Evolutionary conservation across 345 rosid genomes (phyloP), one percentile per base, ranked within the genome.

Genomic region (Melaleuca quinquenervia): DNA sequence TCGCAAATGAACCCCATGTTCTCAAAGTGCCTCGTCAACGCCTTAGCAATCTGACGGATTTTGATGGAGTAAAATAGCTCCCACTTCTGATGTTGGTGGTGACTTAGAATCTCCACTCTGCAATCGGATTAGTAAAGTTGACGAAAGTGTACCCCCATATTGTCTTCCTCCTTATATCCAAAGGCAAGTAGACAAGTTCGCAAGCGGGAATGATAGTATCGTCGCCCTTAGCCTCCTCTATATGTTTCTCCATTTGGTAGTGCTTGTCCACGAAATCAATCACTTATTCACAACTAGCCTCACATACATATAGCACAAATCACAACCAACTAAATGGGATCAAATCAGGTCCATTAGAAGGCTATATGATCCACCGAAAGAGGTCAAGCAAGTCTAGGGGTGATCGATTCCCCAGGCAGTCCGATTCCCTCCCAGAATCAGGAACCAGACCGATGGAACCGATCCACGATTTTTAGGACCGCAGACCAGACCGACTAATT

Each of bases 131-230:
- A 16, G 98, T 92, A 86, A 96, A 95, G 89, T 96, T 95, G 13
- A 95, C 98, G 80, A 96, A 96, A 6, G 97, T 97, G 85, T 93
- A 96, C 15, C 98, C 98, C 80, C 93, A 92, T 90, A 95, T 96
- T 60, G 89, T 85, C 7, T 86, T 49, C 44, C 84, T 91, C 48
- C 98, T 96, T 8, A 95, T 94, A 80, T 96, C 98, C 3, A 96
- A 88, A 0, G 98, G 98, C 86, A 96, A 90, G 85, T 94, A 96
- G 10, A 96, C 48, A 87, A 95, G 95, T 90, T 96, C 97, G 85
- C 87, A 95, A 1, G 97, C 95, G 7, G 98, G 90, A 18, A 85
- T 62, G 13, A 29, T 3, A 44, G 50, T 70, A 20, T 82, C 70
- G 75, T 41, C 8, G 44, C 54, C 49, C 13, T 70, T 52, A 52